Percentiles rank a stretch among this genome's conserved stretches.
Conservation (phyloP, 192 early-diverging fungal species). For the Backusella australiensis region DNA sequence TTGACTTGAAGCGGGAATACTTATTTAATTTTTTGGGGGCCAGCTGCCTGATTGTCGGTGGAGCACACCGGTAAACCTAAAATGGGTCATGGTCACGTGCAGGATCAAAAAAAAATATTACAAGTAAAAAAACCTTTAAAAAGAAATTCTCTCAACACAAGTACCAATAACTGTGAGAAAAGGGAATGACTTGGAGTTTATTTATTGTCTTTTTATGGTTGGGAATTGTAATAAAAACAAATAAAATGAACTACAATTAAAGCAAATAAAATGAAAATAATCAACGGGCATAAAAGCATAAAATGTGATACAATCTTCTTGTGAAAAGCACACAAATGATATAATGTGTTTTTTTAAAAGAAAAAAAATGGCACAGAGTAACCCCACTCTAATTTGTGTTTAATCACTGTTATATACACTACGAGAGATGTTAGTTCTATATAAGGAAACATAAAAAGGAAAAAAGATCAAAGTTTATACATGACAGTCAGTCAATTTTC, state of each 20-base stretch:
- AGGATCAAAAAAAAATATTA: too few relatives aligned
- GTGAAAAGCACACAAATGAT: background rate
- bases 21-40: background rate
- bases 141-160: too few relatives aligned
- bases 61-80: background rate
- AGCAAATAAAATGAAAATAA: background rate
- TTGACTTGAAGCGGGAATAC: background rate
- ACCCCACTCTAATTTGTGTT: background rate
- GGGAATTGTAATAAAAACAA: background rate
- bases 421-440: too few relatives aligned
- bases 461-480: too few relatives aligned
- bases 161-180: background rate
- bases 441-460: too few relatives aligned
- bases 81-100: background rate
- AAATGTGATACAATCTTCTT: background rate
- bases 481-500: too few relatives aligned
- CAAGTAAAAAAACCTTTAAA: too few relatives aligned
- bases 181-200: background rate
- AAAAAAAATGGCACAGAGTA: background rate
- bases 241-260: too few relatives aligned
- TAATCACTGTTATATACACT: too few relatives aligned
- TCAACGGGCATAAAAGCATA: background rate
- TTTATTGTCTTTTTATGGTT: background rate
- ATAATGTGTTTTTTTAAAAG: too few relatives aligned
- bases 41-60: background rate